Base-by-base conservation (phyloP, 768 basidiomycete species). In the Hypholoma sublateritium region DNA sequence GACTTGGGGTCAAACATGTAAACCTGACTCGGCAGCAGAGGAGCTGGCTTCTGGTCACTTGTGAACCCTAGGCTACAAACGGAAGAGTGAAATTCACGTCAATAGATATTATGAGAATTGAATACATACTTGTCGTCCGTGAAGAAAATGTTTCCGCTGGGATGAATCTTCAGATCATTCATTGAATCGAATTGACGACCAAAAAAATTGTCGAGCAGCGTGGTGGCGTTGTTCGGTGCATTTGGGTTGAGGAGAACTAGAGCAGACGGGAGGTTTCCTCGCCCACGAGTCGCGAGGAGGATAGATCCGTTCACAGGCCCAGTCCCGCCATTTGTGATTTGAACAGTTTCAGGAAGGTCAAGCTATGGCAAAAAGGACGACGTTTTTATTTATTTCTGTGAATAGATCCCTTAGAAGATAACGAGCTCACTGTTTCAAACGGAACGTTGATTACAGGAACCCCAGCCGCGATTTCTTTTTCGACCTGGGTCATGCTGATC, bases 101-200 rank as follows among this genome's bases (percentile, higher is more conserved):
- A 24, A 22, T 3, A 28, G 21, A n/a, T 39, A 7, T 22, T 17
- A 35, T 5, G 19, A 17, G 42, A 5, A 46, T 22, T 4, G 21
- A 24, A 46, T 11, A 75, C 82, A 39, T 70, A 90, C 81, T 76
- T 73, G n/a, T 76, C 75, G 62, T 93, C 89, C 0, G 89, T 91
- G 71, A 91, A 90, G 1, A 91, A 64, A 41, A 82, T 81, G 42
- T 83, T 83, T 57, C 81, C 53, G 25, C 57, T 87, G 0, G 87
- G 88, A 51, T 89, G 84, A 3, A 91, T 74, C 62, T 88, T 90
- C 55, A 88, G 75, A 59, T 93, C 90, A 67, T 91, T 89, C 50
- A 91, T 69, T 0, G 89, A 89, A 69, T 88, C 90, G 73, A 91
- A 92, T 62, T 91, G 89, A 1, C 88, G 76, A 1, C 89, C 89